These are phyloP conservation scores for Gracilaria vermiculophylla DNA, from an alignment of 23 red algal genomes.

Conservation along the genomic window DNA sequence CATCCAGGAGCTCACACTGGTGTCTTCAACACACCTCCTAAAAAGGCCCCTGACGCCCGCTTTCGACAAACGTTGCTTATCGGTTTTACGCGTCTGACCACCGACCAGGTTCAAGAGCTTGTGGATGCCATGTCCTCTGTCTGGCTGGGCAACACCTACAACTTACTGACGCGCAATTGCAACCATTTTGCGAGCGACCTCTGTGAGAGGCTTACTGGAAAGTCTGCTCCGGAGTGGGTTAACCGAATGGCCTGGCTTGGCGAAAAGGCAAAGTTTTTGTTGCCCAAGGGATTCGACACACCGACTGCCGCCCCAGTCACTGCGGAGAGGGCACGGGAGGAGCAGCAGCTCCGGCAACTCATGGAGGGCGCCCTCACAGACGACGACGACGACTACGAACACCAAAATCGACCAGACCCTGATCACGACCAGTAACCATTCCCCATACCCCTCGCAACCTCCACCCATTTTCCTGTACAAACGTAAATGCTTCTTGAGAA, in stretches of 20 bases:
- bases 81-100: constrained; percentile 23
- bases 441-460: too few species aligned
- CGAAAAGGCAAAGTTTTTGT: constrained; percentile 64
- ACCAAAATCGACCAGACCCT: not conserved
- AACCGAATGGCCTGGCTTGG: constrained; percentile 71
- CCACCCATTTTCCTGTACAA: too few species aligned
- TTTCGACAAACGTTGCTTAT: constrained; percentile 68
- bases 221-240: constrained; percentile 63
- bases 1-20: constrained; percentile 57
- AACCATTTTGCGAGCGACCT: constrained; percentile 80
- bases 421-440: not conserved
- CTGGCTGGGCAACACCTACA: constrained; percentile 65
- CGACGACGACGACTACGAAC: not conserved
- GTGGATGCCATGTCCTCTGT: constrained; percentile 45
- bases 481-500: too few species aligned
- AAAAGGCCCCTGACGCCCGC: constrained; percentile 63
- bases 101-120: constrained; percentile 38
- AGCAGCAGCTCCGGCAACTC: not conserved
- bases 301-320: constrained; percentile 70
- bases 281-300: constrained; percentile 70
- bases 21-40: constrained; percentile 54
- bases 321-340: constrained; percentile 21
- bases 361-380: constrained; percentile 21
- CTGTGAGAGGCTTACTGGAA: constrained; percentile 64
- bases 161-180: constrained; percentile 82